Conservation (phyloP, 495 filamentous ascomycete species). For the Hypoxylon cercidicola region DNA sequence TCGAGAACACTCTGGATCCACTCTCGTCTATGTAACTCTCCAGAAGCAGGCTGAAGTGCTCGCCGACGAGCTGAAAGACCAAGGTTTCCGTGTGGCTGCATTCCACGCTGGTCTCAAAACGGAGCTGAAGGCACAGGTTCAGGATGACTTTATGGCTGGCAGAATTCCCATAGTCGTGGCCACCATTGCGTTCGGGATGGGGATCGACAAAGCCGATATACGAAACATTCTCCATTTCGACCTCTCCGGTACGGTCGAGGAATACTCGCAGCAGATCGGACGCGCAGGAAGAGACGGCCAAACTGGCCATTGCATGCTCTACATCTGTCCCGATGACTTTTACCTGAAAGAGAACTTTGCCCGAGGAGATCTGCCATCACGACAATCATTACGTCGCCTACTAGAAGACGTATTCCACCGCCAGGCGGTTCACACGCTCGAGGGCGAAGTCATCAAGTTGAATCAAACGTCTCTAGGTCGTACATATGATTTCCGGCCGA, state of each 20-base stretch:
- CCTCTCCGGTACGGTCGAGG: slow-evolving; percentile 64
- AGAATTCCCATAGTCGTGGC: slow-evolving; percentile 62
- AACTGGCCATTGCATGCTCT: slow-evolving; percentile 64
- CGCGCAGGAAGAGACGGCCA: slow-evolving; percentile 66
- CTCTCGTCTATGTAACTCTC: slow-evolving; percentile 67
- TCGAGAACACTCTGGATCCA: slow-evolving; percentile 58
- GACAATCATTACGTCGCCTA: slow-evolving; percentile 53
- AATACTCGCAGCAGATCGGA: slow-evolving; percentile 69
- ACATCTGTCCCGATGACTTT: slow-evolving; percentile 63
- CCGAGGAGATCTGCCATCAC: slow-evolving; percentile 64
- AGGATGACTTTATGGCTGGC: slow-evolving; percentile 64
- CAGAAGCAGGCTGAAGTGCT: slow-evolving; percentile 61
- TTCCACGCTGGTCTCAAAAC: slow-evolving; percentile 66
- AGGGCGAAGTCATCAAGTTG: slow-evolving; percentile 57
- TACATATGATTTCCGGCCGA: slow-evolving; percentile 57
- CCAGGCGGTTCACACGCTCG: slow-evolving; percentile 31
- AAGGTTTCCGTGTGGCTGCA: slow-evolving; percentile 54
- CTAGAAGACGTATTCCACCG: slow-evolving; percentile 58
- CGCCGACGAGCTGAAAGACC: slow-evolving; percentile 45
- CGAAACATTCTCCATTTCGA: slow-evolving; percentile 68
- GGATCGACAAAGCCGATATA: slow-evolving; percentile 68
- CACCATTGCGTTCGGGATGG: slow-evolving; percentile 71
- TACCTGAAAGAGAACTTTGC: slow-evolving; percentile 65
- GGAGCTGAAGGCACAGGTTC: slow-evolving; percentile 52
- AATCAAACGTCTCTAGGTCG: slow-evolving; percentile 52